A percentile compares a stretch with the other conserved stretches of the same genome.
These are phyloP conservation scores for Sordariomycetes sp. DNA, from an alignment of 2,329 filamentous ascomycete species.

Conservation along the genomic window DNA sequence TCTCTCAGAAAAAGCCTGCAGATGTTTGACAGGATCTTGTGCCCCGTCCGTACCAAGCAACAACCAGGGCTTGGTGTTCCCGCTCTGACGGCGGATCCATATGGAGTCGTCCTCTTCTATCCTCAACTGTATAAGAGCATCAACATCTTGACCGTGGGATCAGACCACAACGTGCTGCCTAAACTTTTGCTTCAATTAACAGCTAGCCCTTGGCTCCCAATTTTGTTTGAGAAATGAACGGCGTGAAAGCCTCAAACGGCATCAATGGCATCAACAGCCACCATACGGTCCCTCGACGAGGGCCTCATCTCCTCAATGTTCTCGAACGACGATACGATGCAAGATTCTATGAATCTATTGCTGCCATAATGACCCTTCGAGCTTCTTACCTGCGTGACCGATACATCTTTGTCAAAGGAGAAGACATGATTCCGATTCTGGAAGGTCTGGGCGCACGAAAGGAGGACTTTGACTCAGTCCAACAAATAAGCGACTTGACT, in stretches of 20 bases:
- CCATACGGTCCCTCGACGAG: background rate
- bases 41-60: too few species aligned
- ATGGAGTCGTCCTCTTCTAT: too few species aligned
- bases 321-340: slow-evolving; percentile 10
- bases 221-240: background rate
- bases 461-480: slow-evolving; percentile 12
- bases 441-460: slow-evolving; percentile 12
- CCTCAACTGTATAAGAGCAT: background rate
- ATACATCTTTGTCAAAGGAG: slow-evolving; percentile 13
- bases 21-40: too few species aligned
- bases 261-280: slow-evolving; percentile 1
- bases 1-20: too few species aligned
- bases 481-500: slow-evolving; percentile 12
- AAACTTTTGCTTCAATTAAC: too few species aligned
- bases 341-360: slow-evolving; percentile 11
- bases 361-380: slow-evolving; percentile 12
- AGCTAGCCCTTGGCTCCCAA: too few species aligned
- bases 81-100: too few species aligned
- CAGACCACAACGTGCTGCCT: too few species aligned
- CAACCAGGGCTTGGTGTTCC: too few species aligned
- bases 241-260: background rate
- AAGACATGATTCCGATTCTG: slow-evolving; percentile 13
- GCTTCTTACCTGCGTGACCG: slow-evolving; percentile 10
- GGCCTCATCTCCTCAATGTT: slow-evolving; percentile 10
- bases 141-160: too few species aligned